These are phyloP conservation scores for Phyllostachys edulis DNA, from an alignment of 176 grass and related monocot species.

Conservation along the genomic window DNA sequence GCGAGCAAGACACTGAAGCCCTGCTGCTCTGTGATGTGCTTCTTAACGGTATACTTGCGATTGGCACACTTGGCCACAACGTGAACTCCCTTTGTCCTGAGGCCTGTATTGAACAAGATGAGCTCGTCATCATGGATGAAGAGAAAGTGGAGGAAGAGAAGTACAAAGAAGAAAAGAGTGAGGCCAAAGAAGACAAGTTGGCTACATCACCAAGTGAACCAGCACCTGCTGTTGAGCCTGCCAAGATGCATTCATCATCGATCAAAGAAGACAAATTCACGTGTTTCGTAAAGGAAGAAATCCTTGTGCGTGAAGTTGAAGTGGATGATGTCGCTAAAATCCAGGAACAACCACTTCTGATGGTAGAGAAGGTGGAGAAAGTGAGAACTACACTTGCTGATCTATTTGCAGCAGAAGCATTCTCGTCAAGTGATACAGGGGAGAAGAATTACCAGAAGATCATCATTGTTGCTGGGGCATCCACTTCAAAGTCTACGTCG, in stretches of 20 bases:
- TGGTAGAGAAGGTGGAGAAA: slow-evolving; percentile 65
- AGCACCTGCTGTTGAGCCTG: slow-evolving; percentile 24
- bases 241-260: slow-evolving; percentile 42
- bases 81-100: slow-evolving; percentile 45
- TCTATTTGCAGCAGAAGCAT: slow-evolving; percentile 79
- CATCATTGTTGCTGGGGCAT: slow-evolving; percentile 11
- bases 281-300: slow-evolving; percentile 37
- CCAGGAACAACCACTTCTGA: slow-evolving; percentile 77
- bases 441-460: slow-evolving; percentile 32
- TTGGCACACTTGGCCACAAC: slow-evolving; percentile 77
- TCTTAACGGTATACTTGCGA: slow-evolving; percentile 72
- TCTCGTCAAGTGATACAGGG: slow-evolving; percentile 35
- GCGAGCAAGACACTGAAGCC: slow-evolving; percentile 79
- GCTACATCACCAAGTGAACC: slow-evolving; percentile 9
- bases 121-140: slow-evolving; percentile 14
- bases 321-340: slow-evolving; percentile 42
- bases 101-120: slow-evolving; percentile 34
- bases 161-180: slow-evolving; percentile 34
- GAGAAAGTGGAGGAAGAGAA: slow-evolving; percentile 41
- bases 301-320: slow-evolving; percentile 9
- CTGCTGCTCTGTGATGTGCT: slow-evolving; percentile 85
- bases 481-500: slow-evolving; percentile 32
- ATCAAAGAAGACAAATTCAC: slow-evolving; percentile 46
- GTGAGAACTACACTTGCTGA: slow-evolving; percentile 92
- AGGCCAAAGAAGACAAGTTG: slow-evolving; percentile 6